phyloP scores from a whole-genome alignment of 768 basidiomycete species.

The Harrya chromipes region DNA sequence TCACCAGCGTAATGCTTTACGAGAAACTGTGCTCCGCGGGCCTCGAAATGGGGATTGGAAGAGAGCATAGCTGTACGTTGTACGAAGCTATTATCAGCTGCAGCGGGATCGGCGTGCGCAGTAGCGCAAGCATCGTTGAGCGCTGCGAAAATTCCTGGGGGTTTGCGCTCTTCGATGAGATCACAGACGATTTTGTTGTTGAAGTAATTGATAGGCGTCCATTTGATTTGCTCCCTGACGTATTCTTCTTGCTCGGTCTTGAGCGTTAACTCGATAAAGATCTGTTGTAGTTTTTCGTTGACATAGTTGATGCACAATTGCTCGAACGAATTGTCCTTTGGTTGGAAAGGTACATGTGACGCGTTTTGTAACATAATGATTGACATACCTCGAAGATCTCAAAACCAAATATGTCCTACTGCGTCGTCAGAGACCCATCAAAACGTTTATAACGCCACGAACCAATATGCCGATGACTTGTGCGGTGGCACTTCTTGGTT shows the following conservation, averaged over 20 bases:
- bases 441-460: conserved; percentile 19
- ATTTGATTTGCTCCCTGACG: conserved; percentile 96
- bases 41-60: conserved; percentile 90
- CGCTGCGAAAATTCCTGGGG: conserved; percentile 96
- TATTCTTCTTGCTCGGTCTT: conserved; percentile 99
- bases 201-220: conserved; percentile 99
- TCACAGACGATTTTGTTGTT: conserved; percentile 98
- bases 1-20: conserved; percentile 98
- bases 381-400: conserved; percentile 87
- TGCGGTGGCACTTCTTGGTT: conserved; percentile 65
- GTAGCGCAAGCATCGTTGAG: conserved; percentile 99
- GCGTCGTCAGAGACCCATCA: background rate
- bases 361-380: conserved; percentile 1
- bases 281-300: conserved; percentile 99
- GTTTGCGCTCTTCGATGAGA: conserved; percentile 93
- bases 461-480: conserved; percentile 93
- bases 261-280: conserved; percentile 97
- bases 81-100: conserved; percentile 95
- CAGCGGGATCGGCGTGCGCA: conserved; percentile 93
- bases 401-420: conserved; percentile 95
- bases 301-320: conserved; percentile 99
- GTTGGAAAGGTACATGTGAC: conserved; percentile 22
- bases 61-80: conserved; percentile 82
- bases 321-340: conserved; percentile 90
- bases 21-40: conserved; percentile 90